A percentile compares a stretch with the other conserved stretches of the same genome.
Evolutionary conservation across 768 basidiomycete genomes (phyloP).

Genomic region (Kwoniella sp.): DNA sequence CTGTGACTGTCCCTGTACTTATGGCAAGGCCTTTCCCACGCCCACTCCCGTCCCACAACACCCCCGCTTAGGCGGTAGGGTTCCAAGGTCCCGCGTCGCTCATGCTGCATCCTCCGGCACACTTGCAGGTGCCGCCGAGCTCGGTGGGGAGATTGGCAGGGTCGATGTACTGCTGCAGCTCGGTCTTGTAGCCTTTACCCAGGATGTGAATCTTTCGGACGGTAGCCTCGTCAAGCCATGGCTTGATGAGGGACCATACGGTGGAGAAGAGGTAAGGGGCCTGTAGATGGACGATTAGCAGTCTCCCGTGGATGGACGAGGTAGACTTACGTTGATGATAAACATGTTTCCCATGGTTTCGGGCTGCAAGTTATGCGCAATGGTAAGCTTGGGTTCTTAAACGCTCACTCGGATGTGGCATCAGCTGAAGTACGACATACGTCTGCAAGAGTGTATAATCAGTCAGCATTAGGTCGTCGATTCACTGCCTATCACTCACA

Average conservation of each 20-base stretch:
- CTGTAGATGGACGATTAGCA: constrained; percentile 11
- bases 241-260: constrained; percentile 83
- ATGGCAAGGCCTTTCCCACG: too few species aligned
- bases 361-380: constrained; percentile 26
- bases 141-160: constrained; percentile 76
- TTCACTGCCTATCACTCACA: constrained; percentile 51
- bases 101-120: constrained; percentile 73
- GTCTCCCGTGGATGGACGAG: background rate
- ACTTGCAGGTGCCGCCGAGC: constrained; percentile 77
- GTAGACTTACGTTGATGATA: constrained; percentile 72
- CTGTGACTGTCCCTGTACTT: too few species aligned
- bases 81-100: constrained; percentile 94
- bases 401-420: background rate
- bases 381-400: background rate
- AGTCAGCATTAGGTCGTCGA: background rate
- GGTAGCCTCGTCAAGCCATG: constrained; percentile 92
- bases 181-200: constrained; percentile 67
- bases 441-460: constrained; percentile 1
- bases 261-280: constrained; percentile 83
- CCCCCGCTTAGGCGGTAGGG: constrained; percentile 4
- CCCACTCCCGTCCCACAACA: background rate
- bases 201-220: constrained; percentile 91
- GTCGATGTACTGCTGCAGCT: constrained; percentile 75
- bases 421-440: constrained; percentile 4
- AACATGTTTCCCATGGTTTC: constrained; percentile 87